Evolutionary conservation across 768 basidiomycete genomes (phyloP), one percentile per base, ranked within the genome.

Genomic region (Gautieria morchelliformis): DNA sequence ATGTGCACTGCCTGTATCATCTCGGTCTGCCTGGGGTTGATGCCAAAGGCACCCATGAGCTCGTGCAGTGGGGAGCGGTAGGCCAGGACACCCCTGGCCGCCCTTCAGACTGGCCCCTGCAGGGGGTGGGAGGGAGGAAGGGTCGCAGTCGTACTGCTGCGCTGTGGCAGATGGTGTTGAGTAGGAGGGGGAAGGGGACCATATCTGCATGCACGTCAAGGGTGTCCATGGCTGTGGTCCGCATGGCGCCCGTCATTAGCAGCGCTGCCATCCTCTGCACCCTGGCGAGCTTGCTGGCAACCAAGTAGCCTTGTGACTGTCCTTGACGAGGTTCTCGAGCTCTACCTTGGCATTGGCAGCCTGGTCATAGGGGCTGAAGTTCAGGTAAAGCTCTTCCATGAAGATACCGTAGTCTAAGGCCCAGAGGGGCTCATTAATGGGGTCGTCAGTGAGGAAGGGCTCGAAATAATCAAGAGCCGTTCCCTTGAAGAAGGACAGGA

Each of bases 41-140:
- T 53, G 0, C 45, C 1, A 52, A 58, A 64, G 9, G 44, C 20
- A 7, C 61, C 41, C n/a, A 69, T 42, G 20, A 66, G 54, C 14
- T 60, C 50, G 46, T 69, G 68, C 6, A 69, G 55, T 0, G 66
- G 60, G 0, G 62, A 56, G 9, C 50, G 59, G 44, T 69, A 67
- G 4, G 41, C 8, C n/a, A 40, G 24, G 24, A n/a, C 49, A 1
- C 40, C 14, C 37, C 6, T 24, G 0, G 58, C 51, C 2, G 61
- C 61, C 8, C 56, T 50, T 15, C 22, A 32, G 24, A 63, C 30
- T 10, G 60, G 60, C 2, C 30, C 7, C 9, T 49, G 30, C 1
- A 66, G 60, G 0, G 66, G 64, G 59, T 69, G 66, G 3, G 58
- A 4, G 6, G 39, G 9, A 5, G 62, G 61, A 11, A 69, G 61